A percentile compares a stretch with the other conserved stretches of the same genome.
phyloP scores from a whole-genome alignment of 192 early-diverging fungal genomes.

The Coemansia sp. region DNA sequence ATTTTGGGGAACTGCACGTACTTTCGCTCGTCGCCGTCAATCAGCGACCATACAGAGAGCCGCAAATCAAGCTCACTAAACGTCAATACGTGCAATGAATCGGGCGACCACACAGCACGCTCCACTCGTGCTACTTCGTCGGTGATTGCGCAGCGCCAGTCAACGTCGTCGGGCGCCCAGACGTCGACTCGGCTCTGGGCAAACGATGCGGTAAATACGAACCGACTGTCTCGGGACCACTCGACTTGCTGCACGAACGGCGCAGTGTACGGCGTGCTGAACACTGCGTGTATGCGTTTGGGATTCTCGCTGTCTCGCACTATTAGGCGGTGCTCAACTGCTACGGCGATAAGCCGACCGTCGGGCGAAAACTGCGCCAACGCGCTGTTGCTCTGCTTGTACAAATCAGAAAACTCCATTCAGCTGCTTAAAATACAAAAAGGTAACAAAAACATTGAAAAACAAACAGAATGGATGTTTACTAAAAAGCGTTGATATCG shows the following conservation, averaged over 20 bases:
- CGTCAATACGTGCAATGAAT: slow-evolving; percentile 40
- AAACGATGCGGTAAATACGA: slow-evolving; percentile 42
- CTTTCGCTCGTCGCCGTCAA: slow-evolving; percentile 22
- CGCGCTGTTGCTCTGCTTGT: slow-evolving; percentile 47
- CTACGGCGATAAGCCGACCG: slow-evolving; percentile 41
- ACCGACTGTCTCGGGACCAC: slow-evolving; percentile 41
- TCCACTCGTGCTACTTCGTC: slow-evolving; percentile 36
- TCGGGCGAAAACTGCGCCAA: slow-evolving; percentile 45
- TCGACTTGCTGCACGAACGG: slow-evolving; percentile 43
- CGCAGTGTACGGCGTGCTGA: slow-evolving; percentile 24
- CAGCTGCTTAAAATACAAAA: background rate
- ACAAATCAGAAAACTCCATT: slow-evolving; percentile 52
- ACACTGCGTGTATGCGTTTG: slow-evolving; percentile 43
- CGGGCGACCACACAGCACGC: slow-evolving; percentile 33
- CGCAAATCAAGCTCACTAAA: slow-evolving; percentile 50
- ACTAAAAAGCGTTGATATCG: background rate
- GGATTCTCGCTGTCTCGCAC: slow-evolving; percentile 42
- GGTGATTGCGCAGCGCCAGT: slow-evolving; percentile 36
- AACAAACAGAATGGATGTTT: background rate
- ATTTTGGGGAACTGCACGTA: slow-evolving; percentile 47
- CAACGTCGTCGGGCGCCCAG: slow-evolving; percentile 45
- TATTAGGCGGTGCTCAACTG: slow-evolving; percentile 49
- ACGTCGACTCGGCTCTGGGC: slow-evolving; percentile 41
- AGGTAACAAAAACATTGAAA: background rate
- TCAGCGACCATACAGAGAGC: slow-evolving; percentile 45